Evolutionary conservation across 768 basidiomycete species (phyloP).

Genomic region (Tulasnella sp.): DNA sequence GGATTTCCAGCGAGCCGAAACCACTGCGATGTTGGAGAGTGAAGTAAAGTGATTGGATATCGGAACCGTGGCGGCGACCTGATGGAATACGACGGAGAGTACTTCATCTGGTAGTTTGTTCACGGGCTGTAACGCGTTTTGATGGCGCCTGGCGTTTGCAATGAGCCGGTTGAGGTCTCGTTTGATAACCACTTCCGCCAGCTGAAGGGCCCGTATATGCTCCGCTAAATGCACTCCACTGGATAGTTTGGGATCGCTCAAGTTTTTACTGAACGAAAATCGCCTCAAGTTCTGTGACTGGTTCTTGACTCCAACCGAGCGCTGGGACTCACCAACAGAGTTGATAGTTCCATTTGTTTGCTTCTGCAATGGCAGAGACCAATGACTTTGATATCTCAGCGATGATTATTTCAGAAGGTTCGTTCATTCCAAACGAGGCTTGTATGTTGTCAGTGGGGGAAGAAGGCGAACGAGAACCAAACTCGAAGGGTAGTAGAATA

Average conservation of each 20-base stretch:
- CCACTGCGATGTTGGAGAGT: not conserved
- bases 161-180: not conserved
- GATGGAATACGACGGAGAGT: constrained; percentile 6
- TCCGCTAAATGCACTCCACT: not conserved
- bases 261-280: not conserved
- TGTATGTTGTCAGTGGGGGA: not conserved
- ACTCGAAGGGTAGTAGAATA: not conserved
- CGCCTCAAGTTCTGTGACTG: not conserved
- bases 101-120: not conserved
- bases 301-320: not conserved
- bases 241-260: not conserved
- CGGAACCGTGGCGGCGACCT: not conserved
- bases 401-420: not conserved
- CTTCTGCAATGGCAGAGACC: not conserved
- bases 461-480: not conserved
- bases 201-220: not conserved
- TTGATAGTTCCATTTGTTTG: not conserved
- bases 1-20: not conserved
- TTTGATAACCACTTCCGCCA: not conserved
- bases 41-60: not conserved
- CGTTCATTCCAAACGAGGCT: not conserved
- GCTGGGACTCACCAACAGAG: not conserved
- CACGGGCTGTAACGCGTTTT: not conserved
- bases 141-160: not conserved
- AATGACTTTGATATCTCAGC: not conserved